Evolutionary conservation across 768 basidiomycete species (phyloP).

Genomic region (Boletellus ananiceps): DNA sequence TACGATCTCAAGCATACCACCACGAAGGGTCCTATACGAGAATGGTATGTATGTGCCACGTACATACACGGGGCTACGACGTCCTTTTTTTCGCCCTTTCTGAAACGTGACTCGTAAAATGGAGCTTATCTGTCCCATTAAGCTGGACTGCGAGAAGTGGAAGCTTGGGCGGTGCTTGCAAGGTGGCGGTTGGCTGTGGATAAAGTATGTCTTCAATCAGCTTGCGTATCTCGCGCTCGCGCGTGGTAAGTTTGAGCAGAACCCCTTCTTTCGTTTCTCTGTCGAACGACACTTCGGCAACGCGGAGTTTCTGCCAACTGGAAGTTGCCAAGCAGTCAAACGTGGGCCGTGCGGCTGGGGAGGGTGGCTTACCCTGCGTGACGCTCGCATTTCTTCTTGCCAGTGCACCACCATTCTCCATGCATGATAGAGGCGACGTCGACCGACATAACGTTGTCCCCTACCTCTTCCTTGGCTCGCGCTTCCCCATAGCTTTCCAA

Average conservation of each 20-base stretch:
- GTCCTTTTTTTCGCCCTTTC: constrained; percentile 61
- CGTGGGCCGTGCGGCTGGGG: neutral
- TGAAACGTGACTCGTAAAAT: constrained; percentile 32
- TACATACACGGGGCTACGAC: constrained; percentile 1
- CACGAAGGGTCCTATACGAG: neutral
- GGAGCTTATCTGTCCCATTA: constrained; percentile 45
- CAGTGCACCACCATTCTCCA: constrained; percentile 76
- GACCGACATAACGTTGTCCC: constrained; percentile 37
- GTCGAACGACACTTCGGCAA: constrained; percentile 68
- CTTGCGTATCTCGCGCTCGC: constrained; percentile 75
- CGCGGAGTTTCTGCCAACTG: constrained; percentile 79
- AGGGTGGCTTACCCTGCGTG: constrained; percentile 59
- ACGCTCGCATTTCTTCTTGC: constrained; percentile 70
- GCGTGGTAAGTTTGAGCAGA: constrained; percentile 60
- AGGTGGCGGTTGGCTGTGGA: constrained; percentile 38
- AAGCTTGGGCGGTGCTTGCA: constrained; percentile 31
- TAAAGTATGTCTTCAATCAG: constrained; percentile 70
- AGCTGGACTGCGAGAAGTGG: constrained; percentile 34
- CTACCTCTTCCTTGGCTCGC: constrained; percentile 31
- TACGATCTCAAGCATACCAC: constrained; percentile 15
- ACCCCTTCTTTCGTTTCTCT: constrained; percentile 70
- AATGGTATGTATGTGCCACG: neutral
- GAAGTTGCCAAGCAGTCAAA: constrained; percentile 7
- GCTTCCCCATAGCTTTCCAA: constrained; percentile 65
- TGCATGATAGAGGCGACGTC: constrained; percentile 29